phyloP scores from a whole-genome alignment of 192 early-diverging fungal species.

The Spizellomyces punctatus region DNA sequence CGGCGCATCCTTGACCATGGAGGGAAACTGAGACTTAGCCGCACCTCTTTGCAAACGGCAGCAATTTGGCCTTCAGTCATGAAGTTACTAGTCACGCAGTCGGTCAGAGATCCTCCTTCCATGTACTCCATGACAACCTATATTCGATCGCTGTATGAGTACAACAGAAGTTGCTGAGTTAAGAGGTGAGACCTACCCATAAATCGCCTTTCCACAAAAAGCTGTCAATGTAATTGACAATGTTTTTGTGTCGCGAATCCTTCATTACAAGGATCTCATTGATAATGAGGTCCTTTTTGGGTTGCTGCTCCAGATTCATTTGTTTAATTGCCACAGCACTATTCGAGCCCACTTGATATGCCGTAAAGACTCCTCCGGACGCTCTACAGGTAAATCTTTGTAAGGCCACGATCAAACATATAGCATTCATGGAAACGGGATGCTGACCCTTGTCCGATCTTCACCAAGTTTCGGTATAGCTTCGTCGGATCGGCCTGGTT shows the following conservation, averaged over 20 bases:
- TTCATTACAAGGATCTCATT: conserved; percentile 72
- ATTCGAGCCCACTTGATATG: conserved; percentile 64
- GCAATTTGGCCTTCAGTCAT: conserved; percentile 96
- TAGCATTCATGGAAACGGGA: neutral
- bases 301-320: conserved; percentile 94
- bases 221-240: conserved; percentile 84
- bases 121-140: conserved; percentile 88
- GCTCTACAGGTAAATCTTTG: conserved; percentile 57
- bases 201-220: conserved; percentile 77
- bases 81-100: conserved; percentile 73
- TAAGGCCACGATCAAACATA: neutral
- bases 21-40: neutral
- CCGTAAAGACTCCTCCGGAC: conserved; percentile 91
- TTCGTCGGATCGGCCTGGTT: conserved; percentile 84
- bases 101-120: conserved; percentile 87
- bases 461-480: conserved; percentile 82
- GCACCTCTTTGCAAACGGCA: conserved; percentile 80
- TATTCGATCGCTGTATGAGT: neutral
- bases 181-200: conserved; percentile 48
- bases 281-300: conserved; percentile 95
- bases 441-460: conserved; percentile 85
- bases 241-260: conserved; percentile 61
- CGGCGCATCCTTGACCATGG: neutral
- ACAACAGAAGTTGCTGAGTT: neutral
- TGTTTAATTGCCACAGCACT: conserved; percentile 91